Percentiles rank a stretch among this genome's conserved stretches.
These are phyloP conservation scores for Bullera alba DNA, from an alignment of 768 basidiomycete genomes.

Conservation along the genomic window DNA sequence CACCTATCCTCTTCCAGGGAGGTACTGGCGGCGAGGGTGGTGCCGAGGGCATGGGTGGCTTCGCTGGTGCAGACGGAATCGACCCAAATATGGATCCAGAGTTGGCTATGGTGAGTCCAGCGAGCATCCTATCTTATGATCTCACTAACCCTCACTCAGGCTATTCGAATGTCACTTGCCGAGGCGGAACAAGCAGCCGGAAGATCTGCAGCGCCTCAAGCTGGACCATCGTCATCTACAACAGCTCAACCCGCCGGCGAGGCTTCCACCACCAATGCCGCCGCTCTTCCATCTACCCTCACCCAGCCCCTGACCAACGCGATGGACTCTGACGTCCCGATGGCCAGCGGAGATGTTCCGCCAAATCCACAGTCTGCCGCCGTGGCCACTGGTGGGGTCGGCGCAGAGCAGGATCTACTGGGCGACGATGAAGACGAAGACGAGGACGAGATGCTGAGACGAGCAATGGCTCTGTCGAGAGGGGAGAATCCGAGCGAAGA, in stretches of 20 bases:
- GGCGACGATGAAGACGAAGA: conserved; percentile 50
- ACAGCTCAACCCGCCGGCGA: conserved; percentile 12
- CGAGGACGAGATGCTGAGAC: conserved; percentile 68
- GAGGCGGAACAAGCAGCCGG: conserved; percentile 47
- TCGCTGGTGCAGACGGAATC: no score
- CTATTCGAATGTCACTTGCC: conserved; percentile 93
- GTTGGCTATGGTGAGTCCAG: conserved; percentile 75
- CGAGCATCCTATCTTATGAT: neutral
- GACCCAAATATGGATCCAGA: conserved; percentile 95
- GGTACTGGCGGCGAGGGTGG: conserved; percentile 48
- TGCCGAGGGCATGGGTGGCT: conserved; percentile 55
- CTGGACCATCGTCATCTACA: conserved; percentile 34
- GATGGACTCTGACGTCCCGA: conserved; percentile 17
- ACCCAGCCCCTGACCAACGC: conserved; percentile 41
- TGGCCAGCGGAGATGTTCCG: conserved; percentile 12
- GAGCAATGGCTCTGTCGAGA: conserved; percentile 68
- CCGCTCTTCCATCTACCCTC: conserved; percentile 40
- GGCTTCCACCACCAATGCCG: conserved; percentile 24
- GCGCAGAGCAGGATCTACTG: conserved; percentile 4
- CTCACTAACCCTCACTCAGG: conserved; percentile 51
- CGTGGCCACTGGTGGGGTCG: conserved; percentile 8
- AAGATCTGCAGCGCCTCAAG: conserved; percentile 11
- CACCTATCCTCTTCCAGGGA: conserved; percentile 72
- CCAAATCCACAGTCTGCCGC: conserved; percentile 13
- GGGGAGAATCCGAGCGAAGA: conserved; percentile 51